Evolutionary conservation across 345 rosid species (phyloP), one percentile per base, ranked within the genome.

Genomic region (Aquilaria yunnanensis): DNA sequence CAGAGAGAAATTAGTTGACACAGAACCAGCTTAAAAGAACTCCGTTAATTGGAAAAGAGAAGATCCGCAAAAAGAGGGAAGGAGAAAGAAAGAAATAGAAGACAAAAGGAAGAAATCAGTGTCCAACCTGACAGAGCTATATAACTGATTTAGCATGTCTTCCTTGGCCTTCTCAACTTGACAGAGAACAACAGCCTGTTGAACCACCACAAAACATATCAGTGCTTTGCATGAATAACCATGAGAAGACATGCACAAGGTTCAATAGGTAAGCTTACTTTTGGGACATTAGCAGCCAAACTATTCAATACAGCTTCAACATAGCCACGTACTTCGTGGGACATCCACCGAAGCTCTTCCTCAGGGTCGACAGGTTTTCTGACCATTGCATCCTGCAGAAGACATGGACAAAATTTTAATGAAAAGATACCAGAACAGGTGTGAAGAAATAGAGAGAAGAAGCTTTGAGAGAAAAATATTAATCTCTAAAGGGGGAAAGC

Each of bases 141-240:
- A 92, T 63, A 92, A 77, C 70, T 92, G 98, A 81, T 85, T 92
- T 41, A 92, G 82, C 98, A 92, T 92, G 77, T 92, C 96, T 80
- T 92, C 98, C 76, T 84, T 89, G 10, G 98, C 85, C 75, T 92
- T 92, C 75, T 92, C 97, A 14, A 92, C 98, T 84, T 92, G 98
- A 75, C 97, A 92, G 67, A 92, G 94, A 68, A 92, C 97, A 76
- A 92, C 91, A 11, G 96, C 98, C 98, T 92, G 91, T 75, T 62
- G 70, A 65, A 67, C 59, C 70, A 70, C 62, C 66, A 62, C 30
- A 57, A 41, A 53, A 67, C 37, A 33, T 10, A 61, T 62, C 31
- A 51, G 53, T 31, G 56, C 14, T 6, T 12, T 47, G 32, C 12
- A 9, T 0, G 52, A 16, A n/a, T 30, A 50, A 2, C 32, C 32